Base-by-base conservation (phyloP, 805 yeast species). In the Candida pini region DNA sequence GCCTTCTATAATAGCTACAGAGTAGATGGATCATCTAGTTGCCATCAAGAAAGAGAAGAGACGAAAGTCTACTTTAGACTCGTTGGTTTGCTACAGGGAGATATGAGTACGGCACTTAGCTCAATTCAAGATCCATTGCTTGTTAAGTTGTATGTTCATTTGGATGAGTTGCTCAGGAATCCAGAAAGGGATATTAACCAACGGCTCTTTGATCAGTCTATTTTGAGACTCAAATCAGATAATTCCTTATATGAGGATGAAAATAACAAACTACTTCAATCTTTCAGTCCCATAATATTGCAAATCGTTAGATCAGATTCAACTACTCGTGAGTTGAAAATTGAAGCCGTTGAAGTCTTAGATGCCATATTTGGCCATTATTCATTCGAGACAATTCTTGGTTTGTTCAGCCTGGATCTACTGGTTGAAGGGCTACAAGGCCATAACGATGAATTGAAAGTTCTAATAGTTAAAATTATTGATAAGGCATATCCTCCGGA, bases 401-500 rank as follows among this genome's bases (percentile, higher is more conserved):
- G 39, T 1, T 38, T 39, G 13, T 53, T 54, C 30, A 38, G 48
- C 9, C 35, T 53, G 19, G 56, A 51, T 6, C 41, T 50, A 14
- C 27, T 64, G 9, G 23, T 49, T 1, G 51, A 54, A 18, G 68
- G 62, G 0, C 42, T 62, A 15, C 42, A 44, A 12, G 47, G 55
- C 10, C 47, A 47, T 10, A 40, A 49, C 18, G 49, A 53, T 10
- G 45, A 45, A 14, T 42, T 64, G 18, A 53, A 53, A 28, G 30
- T 41, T 2, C 43, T 53, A 9, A 47, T 54, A 19, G 45, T 58
- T 10, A 35, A 47, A 4, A 36, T 58, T 9, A 36, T 63, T 5
- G 19, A 38, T 4, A 46, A 43, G 22, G 54, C 61, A 4, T 40
- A 47, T 6, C 62, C 64, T 2, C 42, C 58, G 3, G 66, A 60